Conservation (phyloP, 371 early-diverging fungal genomes). For the Rhizopus arrhizus region DNA sequence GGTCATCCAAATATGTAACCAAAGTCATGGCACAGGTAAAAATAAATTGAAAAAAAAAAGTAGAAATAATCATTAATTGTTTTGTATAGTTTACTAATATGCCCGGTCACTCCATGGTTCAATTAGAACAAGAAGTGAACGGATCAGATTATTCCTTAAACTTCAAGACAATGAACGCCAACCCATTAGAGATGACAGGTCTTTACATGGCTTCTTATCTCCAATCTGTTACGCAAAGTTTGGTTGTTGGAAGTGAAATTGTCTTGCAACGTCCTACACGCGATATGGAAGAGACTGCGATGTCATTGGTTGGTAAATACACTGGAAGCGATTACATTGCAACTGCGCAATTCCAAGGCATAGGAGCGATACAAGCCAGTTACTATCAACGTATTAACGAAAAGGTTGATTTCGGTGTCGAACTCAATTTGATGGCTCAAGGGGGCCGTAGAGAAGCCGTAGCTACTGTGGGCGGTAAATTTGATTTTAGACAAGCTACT, state of each 20-base stretch:
- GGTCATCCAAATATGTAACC: conserved; percentile 51
- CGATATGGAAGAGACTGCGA: conserved; percentile 79
- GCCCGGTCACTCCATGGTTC: conserved; percentile 87
- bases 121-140: conserved; percentile 88
- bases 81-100: conserved; percentile 56
- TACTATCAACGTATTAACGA: conserved; percentile 92
- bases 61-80: neutral
- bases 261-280: conserved; percentile 85
- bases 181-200: conserved; percentile 87
- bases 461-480: conserved; percentile 93
- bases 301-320: conserved; percentile 79
- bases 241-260: conserved; percentile 88
- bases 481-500: conserved; percentile 90
- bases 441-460: conserved; percentile 87
- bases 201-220: conserved; percentile 85
- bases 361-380: conserved; percentile 81
- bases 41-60: neutral
- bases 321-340: conserved; percentile 75
- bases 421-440: conserved; percentile 82
- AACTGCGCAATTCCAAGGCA: conserved; percentile 82
- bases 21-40: conserved; percentile 82
- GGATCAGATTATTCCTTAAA: conserved; percentile 86
- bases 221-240: conserved; percentile 84
- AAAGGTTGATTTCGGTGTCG: conserved; percentile 92
- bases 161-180: conserved; percentile 94